These are phyloP conservation scores for Scedosporium boydii DNA, from an alignment of 2,329 filamentous ascomycete species.

Conservation along the genomic window DNA sequence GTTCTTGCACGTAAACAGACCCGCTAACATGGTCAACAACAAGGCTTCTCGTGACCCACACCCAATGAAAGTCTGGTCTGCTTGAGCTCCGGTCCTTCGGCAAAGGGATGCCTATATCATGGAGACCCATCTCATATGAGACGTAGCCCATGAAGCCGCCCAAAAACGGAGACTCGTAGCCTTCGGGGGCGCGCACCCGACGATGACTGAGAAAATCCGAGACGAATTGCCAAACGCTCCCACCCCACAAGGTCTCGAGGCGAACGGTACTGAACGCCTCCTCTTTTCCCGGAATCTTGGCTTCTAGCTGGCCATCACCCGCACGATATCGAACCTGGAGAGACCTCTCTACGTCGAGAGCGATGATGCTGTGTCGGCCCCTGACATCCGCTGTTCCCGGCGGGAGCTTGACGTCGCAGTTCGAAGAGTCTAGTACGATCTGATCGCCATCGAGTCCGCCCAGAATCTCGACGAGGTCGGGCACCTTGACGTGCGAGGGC, in stretches of 20 bases:
- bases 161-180: constrained; percentile 47
- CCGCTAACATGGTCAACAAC: constrained; percentile 63
- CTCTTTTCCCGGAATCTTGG: not conserved
- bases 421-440: constrained; percentile 51
- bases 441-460: constrained; percentile 28
- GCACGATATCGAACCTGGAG: constrained; percentile 48
- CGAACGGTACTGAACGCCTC: constrained; percentile 17
- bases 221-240: constrained; percentile 40
- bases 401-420: constrained; percentile 27
- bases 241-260: constrained; percentile 14
- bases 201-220: constrained; percentile 31
- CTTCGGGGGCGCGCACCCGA: constrained; percentile 11
- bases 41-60: constrained; percentile 68
- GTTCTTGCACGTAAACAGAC: constrained; percentile 57
- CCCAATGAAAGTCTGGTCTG: constrained; percentile 63
- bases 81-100: constrained; percentile 23
- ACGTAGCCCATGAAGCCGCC: constrained; percentile 79
- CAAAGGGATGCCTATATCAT: constrained; percentile 40
- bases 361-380: constrained; percentile 67
- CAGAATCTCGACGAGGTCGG: constrained; percentile 45
- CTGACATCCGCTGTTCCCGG: constrained; percentile 31
- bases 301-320: constrained; percentile 29
- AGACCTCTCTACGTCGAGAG: constrained; percentile 49
- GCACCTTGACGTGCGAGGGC: constrained; percentile 28
- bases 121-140: constrained; percentile 73